Percentiles rank a stretch among this genome's conserved stretches.
Conservation (phyloP, 164 flowering plant genomes). For the Saururus chinensis region DNA sequence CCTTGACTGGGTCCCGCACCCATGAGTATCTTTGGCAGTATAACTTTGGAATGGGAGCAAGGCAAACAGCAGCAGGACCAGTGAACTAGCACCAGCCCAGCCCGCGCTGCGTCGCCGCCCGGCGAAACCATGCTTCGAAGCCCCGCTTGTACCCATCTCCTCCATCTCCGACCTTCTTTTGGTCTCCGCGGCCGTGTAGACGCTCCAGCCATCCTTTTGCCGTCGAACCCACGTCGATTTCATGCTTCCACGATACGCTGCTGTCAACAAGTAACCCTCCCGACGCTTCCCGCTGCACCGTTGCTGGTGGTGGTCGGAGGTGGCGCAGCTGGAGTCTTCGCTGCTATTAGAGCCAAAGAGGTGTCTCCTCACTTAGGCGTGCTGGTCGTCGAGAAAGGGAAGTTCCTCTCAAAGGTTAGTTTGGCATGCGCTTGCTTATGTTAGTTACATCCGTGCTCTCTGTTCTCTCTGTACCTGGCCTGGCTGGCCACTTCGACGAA, state of each 20-base stretch:
- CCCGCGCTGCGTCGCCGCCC: background rate
- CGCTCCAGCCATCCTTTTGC: background rate
- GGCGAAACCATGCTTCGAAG: background rate
- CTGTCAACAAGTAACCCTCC: background rate
- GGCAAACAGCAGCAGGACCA: no score
- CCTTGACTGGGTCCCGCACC: no score
- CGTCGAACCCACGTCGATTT: background rate
- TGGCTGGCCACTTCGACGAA: no score
- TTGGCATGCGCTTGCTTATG: no score
- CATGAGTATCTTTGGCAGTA: no score
- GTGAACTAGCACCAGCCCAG: no score
- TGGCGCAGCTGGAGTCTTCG: conserved; percentile 81
- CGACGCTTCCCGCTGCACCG: conserved; percentile 1
- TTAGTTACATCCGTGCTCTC: background rate
- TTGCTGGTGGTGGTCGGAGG: conserved; percentile 13
- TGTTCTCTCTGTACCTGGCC: background rate
- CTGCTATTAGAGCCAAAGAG: conserved; percentile 70
- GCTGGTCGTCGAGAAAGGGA: conserved; percentile 79
- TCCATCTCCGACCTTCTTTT: background rate
- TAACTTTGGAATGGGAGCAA: no score
- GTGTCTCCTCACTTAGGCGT: conserved; percentile 60
- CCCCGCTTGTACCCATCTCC: no score
- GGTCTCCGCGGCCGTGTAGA: background rate
- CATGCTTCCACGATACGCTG: background rate
- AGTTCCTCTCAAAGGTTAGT: conserved; percentile 79